Percentiles rank a stretch among this genome's conserved stretches.
Evolutionary conservation across 208 protist species (phyloP).

Genomic region (Trypanosoma lewisi): DNA sequence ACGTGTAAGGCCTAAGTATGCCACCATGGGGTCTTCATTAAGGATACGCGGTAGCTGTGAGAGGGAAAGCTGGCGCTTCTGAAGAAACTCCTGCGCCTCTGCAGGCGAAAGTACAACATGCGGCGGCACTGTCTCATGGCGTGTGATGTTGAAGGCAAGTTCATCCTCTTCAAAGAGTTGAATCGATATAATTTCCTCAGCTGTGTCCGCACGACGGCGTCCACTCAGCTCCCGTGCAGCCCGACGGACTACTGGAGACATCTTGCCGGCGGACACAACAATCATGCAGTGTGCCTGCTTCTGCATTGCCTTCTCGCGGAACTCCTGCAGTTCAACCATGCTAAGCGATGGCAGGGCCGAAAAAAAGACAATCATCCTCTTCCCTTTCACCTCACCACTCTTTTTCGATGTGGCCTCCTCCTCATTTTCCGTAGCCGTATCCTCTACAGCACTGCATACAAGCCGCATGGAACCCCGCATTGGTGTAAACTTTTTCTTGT

Average conservation of each 20-base stretch:
- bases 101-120: constrained; percentile 81
- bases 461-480: constrained; percentile 70
- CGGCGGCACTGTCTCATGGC: constrained; percentile 94
- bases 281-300: constrained; percentile 60
- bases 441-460: constrained; percentile 30
- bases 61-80: constrained; percentile 84
- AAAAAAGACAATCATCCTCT: constrained; percentile 67
- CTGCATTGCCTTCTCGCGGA: constrained; percentile 58
- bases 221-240: constrained; percentile 64
- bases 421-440: not conserved
- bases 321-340: constrained; percentile 52
- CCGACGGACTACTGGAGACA: constrained; percentile 46
- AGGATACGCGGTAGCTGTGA: constrained; percentile 96
- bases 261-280: constrained; percentile 51
- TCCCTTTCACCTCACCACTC: constrained; percentile 25
- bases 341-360: constrained; percentile 38
- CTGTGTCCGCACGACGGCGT: constrained; percentile 40
- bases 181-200: constrained; percentile 59
- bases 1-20: constrained; percentile 91
- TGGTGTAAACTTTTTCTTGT: constrained; percentile 42
- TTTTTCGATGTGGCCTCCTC: constrained; percentile 5
- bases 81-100: constrained; percentile 81
- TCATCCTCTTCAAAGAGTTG: constrained; percentile 94
- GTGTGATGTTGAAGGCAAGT: constrained; percentile 94
- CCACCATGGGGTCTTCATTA: constrained; percentile 92